Conservation (phyloP, 805 yeast species). For the Torulaspora franciscae region DNA sequence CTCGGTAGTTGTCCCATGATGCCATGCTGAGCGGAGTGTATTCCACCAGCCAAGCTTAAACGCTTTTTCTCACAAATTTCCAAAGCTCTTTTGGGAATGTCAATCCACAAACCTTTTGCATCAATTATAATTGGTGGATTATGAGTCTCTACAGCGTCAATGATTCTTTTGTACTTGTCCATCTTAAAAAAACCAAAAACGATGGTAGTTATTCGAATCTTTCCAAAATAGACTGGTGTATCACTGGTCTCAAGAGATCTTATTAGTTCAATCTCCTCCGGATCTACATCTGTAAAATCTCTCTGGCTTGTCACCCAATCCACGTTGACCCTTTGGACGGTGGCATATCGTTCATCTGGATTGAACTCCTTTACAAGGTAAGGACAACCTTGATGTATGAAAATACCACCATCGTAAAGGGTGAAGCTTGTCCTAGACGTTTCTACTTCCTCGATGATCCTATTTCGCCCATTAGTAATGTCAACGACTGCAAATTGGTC, state of each 20-base stretch:
- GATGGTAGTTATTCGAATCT: constrained; percentile 60
- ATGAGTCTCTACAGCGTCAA: constrained; percentile 89
- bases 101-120: constrained; percentile 89
- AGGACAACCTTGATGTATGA: constrained; percentile 89
- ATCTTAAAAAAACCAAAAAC: constrained; percentile 94
- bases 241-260: constrained; percentile 48
- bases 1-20: constrained; percentile 73
- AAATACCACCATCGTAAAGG: constrained; percentile 86
- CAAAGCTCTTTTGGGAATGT: constrained; percentile 65
- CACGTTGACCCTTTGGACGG: constrained; percentile 81
- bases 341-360: constrained; percentile 71
- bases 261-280: constrained; percentile 61
- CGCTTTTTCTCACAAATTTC: constrained; percentile 52
- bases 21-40: constrained; percentile 96
- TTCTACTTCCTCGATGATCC: constrained; percentile 84
- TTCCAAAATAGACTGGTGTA: constrained; percentile 71
- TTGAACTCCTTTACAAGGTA: constrained; percentile 82
- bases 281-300: constrained; percentile 91
- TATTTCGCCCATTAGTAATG: constrained; percentile 67
- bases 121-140: constrained; percentile 71
- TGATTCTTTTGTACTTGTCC: constrained; percentile 67
- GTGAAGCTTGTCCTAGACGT: constrained; percentile 87
- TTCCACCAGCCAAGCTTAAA: constrained; percentile 77
- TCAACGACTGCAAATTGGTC: constrained; percentile 86
- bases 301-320: constrained; percentile 92